Conservation (phyloP, 202 grass and related monocot genomes). For the Hordeum pubiflorum region DNA sequence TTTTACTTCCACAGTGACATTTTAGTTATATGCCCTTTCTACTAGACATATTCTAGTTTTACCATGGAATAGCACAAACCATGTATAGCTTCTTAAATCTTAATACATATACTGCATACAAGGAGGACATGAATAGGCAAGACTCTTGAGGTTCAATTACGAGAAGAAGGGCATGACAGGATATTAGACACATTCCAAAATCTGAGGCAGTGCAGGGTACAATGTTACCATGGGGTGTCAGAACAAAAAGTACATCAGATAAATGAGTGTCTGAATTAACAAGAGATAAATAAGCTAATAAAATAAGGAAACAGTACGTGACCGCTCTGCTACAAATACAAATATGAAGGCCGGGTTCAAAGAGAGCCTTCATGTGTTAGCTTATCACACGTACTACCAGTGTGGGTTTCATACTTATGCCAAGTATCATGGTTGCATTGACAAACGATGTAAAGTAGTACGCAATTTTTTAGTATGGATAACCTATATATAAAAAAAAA, state of each 20-base stretch:
- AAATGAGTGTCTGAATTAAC: constrained; percentile 1
- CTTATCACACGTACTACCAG: background rate
- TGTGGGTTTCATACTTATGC: background rate
- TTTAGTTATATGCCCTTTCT: constrained; percentile 2
- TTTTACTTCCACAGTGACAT: background rate
- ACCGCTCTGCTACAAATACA: background rate
- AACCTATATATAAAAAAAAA: background rate
- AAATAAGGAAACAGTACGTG: background rate
- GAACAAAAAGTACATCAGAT: constrained; percentile 8
- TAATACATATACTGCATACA: background rate
- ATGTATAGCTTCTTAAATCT: background rate
- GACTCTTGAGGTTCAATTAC: background rate
- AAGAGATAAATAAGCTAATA: background rate
- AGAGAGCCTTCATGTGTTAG: background rate
- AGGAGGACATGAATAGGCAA: constrained; percentile 6
- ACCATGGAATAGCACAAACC: constrained; percentile 8
- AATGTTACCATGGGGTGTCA: constrained; percentile 2
- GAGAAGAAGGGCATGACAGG: constrained; percentile 1
- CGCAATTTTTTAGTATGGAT: background rate
- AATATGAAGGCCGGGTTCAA: background rate
- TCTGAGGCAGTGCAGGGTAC: background rate
- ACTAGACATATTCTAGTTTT: constrained; percentile 15
- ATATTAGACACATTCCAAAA: constrained; percentile 6
- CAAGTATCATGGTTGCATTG: background rate
- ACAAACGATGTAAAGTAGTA: background rate